Evolutionary conservation across 148 eudicot genomes (phyloP).

Genomic region (Pharnaceum exiguum): DNA sequence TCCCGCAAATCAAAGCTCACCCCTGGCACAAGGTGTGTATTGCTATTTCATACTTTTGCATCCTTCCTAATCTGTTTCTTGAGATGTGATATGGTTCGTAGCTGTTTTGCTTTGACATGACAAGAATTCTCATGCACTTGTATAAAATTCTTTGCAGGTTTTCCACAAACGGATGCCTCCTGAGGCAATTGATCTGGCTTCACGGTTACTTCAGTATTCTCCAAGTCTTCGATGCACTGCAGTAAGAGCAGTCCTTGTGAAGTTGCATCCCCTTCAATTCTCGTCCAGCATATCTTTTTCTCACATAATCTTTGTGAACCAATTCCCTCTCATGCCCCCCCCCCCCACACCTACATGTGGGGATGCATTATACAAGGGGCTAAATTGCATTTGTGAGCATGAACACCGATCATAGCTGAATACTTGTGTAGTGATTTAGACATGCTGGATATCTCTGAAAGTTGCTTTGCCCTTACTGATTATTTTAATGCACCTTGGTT

Average conservation of each 20-base stretch:
- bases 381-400: too few relatives aligned
- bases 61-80: background rate
- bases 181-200: slow-evolving; percentile 89
- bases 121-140: background rate
- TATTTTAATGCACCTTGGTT: background rate
- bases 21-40: slow-evolving; percentile 92
- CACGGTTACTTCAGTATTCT: slow-evolving; percentile 79
- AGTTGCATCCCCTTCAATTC: too few relatives aligned
- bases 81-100: background rate
- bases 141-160: slow-evolving; percentile 36
- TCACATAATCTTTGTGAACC: too few relatives aligned
- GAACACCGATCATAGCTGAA: too few relatives aligned
- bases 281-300: background rate
- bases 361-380: too few relatives aligned
- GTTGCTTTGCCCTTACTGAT: background rate
- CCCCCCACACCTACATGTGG: too few relatives aligned
- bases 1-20: slow-evolving; percentile 90
- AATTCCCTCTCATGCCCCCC: too few relatives aligned
- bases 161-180: slow-evolving; percentile 85
- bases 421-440: background rate
- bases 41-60: background rate
- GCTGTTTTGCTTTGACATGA: background rate
- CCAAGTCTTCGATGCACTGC: slow-evolving; percentile 94
- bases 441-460: too few relatives aligned
- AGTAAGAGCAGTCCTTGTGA: slow-evolving; percentile 35